phyloP scores from a whole-genome alignment of 768 basidiomycete species.

The Kondoa malvinella region DNA sequence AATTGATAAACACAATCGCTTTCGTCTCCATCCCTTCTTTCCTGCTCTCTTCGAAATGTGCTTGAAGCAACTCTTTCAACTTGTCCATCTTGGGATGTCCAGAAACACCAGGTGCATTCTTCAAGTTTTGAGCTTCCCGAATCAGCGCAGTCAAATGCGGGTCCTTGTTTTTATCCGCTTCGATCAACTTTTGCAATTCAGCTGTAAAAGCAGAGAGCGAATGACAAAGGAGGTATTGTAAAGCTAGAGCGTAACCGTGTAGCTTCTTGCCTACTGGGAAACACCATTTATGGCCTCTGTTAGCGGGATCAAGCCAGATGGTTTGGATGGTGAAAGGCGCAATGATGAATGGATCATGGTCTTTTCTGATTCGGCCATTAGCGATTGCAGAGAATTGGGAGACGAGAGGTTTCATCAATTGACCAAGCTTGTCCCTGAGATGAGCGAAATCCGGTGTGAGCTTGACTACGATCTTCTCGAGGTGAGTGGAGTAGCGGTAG shows the following conservation, averaged over 20 bases:
- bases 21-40: slow-evolving; percentile 27
- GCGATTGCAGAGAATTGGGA: slow-evolving; percentile 32
- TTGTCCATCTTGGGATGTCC: slow-evolving; percentile 84
- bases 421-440: slow-evolving; percentile 50
- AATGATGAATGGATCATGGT: slow-evolving; percentile 9
- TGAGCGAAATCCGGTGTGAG: slow-evolving; percentile 52
- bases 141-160: slow-evolving; percentile 21
- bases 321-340: slow-evolving; percentile 20
- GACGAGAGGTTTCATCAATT: slow-evolving; percentile 43
- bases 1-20: slow-evolving; percentile 82
- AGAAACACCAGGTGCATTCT: slow-evolving; percentile 25
- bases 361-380: neutral
- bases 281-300: neutral
- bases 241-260: slow-evolving; percentile 25
- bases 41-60: slow-evolving; percentile 50
- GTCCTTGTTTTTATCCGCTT: slow-evolving; percentile 32
- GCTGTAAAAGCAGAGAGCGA: slow-evolving; percentile 69
- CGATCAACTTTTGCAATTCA: slow-evolving; percentile 41
- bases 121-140: slow-evolving; percentile 18
- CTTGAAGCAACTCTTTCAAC: slow-evolving; percentile 52
- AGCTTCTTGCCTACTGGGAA: slow-evolving; percentile 8
- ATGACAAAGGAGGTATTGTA: slow-evolving; percentile 35
- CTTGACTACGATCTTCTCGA: slow-evolving; percentile 52
- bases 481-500: slow-evolving; percentile 76
- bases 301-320: slow-evolving; percentile 1